Evolutionary conservation across 73 alveolate species (phyloP), one percentile per base, ranked within the genome.

Genomic region (Uronychia binucleata): DNA sequence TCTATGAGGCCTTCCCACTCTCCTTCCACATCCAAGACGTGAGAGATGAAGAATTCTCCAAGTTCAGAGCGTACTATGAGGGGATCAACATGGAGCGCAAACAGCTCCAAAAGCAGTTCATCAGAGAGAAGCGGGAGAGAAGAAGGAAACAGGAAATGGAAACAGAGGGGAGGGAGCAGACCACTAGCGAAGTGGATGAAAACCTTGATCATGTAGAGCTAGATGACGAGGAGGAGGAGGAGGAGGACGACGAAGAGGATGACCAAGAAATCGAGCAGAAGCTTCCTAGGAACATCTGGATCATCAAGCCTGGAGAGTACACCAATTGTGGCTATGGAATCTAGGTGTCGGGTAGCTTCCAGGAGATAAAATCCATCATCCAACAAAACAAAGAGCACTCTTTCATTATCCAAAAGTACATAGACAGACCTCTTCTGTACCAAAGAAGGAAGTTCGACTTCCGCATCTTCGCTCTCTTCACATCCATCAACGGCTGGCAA

Each of bases 391-490:
- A 19, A 46, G 67, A 46, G n/a, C 19, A 77, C 11, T 77, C 95
- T 5, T 89, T 77, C 59, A 91, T 94, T 30, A 79, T 94, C 26
- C 90, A 94, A 83, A 94, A 94, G 82, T 94, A 94, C 90, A 82
- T 94, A 33, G 94, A 92, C 33, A 79, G 79, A 46, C 98, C 98
- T 30, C 60, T 87, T 1, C 91, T 94, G 33, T 89, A 87, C 81
- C 79, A 93, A 31, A 80, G 86, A 58, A 88, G 98, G 59, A 94
- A 94, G 78, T 94, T 94, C 59, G 98, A 94, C 86, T 90, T 94
- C 59, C 75, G 98, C 31, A 91, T 96, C 77, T 94, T 83, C 80
- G 98, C 88, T 0, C 76, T 89, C 78, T 59, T 89, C 31, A 89
- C 94, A 11, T 88, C 94, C 35, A 86, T 94, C 26, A 94, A 94